Conservation (phyloP, 257 asterid genomes). For the Osmanthus fragrans region DNA sequence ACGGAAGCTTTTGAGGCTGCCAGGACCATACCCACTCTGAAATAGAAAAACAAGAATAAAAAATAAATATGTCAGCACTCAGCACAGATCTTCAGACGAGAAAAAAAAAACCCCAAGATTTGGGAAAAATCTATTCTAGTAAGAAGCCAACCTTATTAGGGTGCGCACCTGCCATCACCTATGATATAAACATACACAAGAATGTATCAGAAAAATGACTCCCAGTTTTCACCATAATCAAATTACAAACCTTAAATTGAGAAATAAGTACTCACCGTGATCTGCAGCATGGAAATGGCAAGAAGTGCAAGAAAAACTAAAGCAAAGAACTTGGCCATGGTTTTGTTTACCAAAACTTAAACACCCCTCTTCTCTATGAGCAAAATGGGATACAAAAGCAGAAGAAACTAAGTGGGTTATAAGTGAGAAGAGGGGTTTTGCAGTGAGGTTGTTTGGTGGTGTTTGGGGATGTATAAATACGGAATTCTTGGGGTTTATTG, state of each 20-base stretch:
- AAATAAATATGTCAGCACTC: slow-evolving; percentile 4
- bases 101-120: not conserved
- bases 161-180: not conserved
- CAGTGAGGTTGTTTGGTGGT: not conserved
- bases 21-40: slow-evolving; percentile 19
- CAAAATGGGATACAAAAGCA: not conserved
- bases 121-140: not conserved
- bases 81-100: not conserved
- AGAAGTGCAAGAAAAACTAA: slow-evolving; percentile 23
- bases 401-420: not conserved
- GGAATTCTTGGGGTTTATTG: not conserved
- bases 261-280: slow-evolving; percentile 23
- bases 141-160: not conserved
- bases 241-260: too few relatives aligned
- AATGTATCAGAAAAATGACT: not conserved
- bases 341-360: too few relatives aligned
- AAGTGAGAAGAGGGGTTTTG: not conserved
- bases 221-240: not conserved
- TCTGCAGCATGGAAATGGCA: slow-evolving; percentile 26
- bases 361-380: not conserved
- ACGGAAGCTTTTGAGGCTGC: slow-evolving; percentile 33
- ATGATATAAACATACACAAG: not conserved
- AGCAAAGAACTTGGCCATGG: slow-evolving; percentile 31
- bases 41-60: not conserved
- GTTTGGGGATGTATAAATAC: slow-evolving; percentile 19